These are phyloP conservation scores for Ananas comosus DNA, from an alignment of 176 grass and related monocot genomes.

Conservation along the genomic window DNA sequence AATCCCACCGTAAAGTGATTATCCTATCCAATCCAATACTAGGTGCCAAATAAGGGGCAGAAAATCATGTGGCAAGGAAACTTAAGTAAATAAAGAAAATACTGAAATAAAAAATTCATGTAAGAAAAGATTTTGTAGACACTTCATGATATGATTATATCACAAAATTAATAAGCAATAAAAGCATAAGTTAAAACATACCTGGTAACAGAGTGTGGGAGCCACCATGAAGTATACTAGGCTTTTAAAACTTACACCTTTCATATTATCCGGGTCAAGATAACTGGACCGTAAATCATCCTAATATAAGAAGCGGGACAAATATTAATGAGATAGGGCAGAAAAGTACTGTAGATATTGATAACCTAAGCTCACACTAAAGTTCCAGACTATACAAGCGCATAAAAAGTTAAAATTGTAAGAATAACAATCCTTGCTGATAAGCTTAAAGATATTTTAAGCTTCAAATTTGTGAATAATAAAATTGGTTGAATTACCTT, in stretches of 20 bases:
- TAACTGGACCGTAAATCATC: conserved; percentile 29
- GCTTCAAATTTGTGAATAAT: not conserved
- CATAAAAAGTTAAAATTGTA: not conserved
- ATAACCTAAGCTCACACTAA: not conserved
- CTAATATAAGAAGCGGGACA: conserved; percentile 23
- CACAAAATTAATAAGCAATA: not conserved
- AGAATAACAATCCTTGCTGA: not conserved
- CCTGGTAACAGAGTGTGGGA: conserved; percentile 98
- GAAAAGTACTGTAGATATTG: not conserved
- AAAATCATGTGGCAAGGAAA: too few relatives aligned
- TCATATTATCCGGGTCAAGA: conserved; percentile 36
- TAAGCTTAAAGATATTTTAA: not conserved
- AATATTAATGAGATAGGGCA: not conserved
- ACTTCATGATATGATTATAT: not conserved
- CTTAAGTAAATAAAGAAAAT: too few relatives aligned
- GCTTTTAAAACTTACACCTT: conserved; percentile 51
- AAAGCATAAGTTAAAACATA: conserved; percentile 19
- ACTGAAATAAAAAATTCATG: not conserved
- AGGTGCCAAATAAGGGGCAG: too few relatives aligned
- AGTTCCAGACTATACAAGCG: not conserved
- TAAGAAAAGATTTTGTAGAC: not conserved
- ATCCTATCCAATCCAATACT: too few relatives aligned
- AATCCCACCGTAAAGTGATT: too few relatives aligned
- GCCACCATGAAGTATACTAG: conserved; percentile 76
- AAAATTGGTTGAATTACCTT: conserved; percentile 50